phyloP scores from a whole-genome alignment of 345 rosid genomes.

The Linum lewisii region DNA sequence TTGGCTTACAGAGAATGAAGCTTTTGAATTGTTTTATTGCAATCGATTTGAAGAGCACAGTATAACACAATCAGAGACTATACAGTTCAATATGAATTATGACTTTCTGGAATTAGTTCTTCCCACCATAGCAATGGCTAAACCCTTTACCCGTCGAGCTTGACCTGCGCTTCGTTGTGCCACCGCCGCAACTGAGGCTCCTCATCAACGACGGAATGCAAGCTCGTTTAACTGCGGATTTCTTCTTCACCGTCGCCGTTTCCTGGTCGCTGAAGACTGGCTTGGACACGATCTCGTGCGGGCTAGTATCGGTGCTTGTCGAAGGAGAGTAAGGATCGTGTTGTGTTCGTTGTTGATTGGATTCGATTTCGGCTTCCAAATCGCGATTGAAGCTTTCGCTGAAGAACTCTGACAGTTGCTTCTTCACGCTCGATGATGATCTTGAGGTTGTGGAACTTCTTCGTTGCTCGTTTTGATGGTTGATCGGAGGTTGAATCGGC shows the following conservation, averaged over 20 bases:
- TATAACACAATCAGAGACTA: no score
- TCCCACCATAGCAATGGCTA: no score
- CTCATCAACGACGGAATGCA: conserved; percentile 42
- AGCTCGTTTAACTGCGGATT: conserved; percentile 26
- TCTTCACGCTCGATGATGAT: conserved; percentile 28
- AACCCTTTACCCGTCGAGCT: no score
- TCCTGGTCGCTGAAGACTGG: conserved; percentile 17
- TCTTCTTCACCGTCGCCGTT: conserved; percentile 18
- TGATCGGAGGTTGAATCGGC: conserved; percentile 12
- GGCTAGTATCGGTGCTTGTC: conserved; percentile 10
- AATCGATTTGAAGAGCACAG: no score
- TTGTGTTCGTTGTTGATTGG: conserved; percentile 5
- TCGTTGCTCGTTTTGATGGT: conserved; percentile 8
- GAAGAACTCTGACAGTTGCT: conserved; percentile 49
- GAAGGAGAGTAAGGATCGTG: conserved; percentile 10
- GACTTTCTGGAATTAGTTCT: no score
- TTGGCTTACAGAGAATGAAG: no score
- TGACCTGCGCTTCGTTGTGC: not conserved
- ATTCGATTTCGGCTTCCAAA: conserved; percentile 13
- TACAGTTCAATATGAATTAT: no score
- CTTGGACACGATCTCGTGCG: conserved; percentile 8
- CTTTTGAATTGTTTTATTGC: no score
- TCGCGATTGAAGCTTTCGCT: conserved; percentile 30
- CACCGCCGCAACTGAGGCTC: conserved; percentile 31
- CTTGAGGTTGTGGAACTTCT: conserved; percentile 9